phyloP scores from a whole-genome alignment of 495 filamentous ascomycete species.

The Ramalina intermedia region DNA sequence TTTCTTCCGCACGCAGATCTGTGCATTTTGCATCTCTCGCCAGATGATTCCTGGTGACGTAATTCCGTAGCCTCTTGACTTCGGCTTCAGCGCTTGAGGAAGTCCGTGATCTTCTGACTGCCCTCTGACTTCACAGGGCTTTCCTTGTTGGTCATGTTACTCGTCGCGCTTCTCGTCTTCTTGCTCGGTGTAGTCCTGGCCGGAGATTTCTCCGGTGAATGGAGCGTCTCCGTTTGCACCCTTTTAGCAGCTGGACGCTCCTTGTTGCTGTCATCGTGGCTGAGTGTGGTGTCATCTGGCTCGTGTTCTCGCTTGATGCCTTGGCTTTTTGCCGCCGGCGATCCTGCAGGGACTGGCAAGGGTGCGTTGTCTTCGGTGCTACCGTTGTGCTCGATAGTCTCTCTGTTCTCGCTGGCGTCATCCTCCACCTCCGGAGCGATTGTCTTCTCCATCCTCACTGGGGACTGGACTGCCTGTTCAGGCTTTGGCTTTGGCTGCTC shows the following conservation, averaged over 20 bases:
- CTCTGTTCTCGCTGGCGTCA: conserved; percentile 20
- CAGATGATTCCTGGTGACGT: too few species aligned
- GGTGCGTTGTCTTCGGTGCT: conserved; percentile 35
- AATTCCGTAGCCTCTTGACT: too few species aligned
- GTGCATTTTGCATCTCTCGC: too few species aligned
- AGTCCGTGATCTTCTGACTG: conserved; percentile 72
- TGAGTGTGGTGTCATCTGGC: conserved; percentile 9
- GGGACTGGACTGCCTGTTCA: conserved; percentile 15
- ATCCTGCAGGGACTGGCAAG: conserved; percentile 21
- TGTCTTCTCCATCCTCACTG: conserved; percentile 16
- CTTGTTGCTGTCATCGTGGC: conserved; percentile 15
- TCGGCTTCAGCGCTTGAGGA: conserved; percentile 38
- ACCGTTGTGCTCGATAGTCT: conserved; percentile 24
- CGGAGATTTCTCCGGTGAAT: conserved; percentile 18
- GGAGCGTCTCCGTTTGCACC: conserved; percentile 6
- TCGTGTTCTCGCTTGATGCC: conserved; percentile 46
- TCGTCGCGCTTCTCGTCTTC: conserved; percentile 33
- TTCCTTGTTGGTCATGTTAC: conserved; percentile 27
- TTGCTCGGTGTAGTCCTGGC: conserved; percentile 27
- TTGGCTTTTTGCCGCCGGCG: conserved; percentile 1
- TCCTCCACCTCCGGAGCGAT: too few species aligned
- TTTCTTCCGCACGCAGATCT: background rate
- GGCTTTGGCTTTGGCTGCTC: conserved; percentile 16
- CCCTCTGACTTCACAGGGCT: conserved; percentile 38
- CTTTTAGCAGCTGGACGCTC: conserved; percentile 12